These are phyloP conservation scores for Hortaea werneckii DNA, from an alignment of 2,329 filamentous ascomycete species.

Conservation along the genomic window DNA sequence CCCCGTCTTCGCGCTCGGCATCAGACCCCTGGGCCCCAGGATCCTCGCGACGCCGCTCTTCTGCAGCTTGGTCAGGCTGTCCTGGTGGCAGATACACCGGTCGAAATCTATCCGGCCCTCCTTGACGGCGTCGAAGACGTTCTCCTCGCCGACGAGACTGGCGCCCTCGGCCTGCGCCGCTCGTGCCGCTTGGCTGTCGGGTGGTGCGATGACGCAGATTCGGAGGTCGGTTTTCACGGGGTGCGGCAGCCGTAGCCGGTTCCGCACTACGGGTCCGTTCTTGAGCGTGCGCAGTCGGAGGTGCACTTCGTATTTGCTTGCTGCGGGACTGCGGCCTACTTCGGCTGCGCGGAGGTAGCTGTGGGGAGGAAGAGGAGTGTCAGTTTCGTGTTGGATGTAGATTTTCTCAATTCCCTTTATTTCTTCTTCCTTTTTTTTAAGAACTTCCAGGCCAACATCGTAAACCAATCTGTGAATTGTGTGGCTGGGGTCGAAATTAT, in stretches of 20 bases:
- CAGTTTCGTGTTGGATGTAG: neutral
- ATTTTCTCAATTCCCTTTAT: neutral
- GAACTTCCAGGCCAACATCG: neutral
- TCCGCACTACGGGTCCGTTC: slow-evolving; percentile 78
- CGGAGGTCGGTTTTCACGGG: slow-evolving; percentile 79
- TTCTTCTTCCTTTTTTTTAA: neutral
- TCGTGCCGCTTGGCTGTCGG: slow-evolving; percentile 61
- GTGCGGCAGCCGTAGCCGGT: slow-evolving; percentile 77
- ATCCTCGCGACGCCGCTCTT: slow-evolving; percentile 72
- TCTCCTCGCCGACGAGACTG: slow-evolving; percentile 71
- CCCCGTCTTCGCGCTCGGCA: slow-evolving; percentile 81
- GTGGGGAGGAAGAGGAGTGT: slow-evolving; percentile 1
- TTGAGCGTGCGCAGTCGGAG: slow-evolving; percentile 74
- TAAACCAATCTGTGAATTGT: neutral
- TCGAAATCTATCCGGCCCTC: slow-evolving; percentile 77
- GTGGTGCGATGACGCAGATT: slow-evolving; percentile 85
- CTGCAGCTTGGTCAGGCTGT: slow-evolving; percentile 66
- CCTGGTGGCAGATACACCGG: slow-evolving; percentile 72
- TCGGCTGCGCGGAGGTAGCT: slow-evolving; percentile 89
- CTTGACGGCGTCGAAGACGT: slow-evolving; percentile 70
- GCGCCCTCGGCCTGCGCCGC: slow-evolving; percentile 73
- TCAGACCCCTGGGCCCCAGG: slow-evolving; percentile 79
- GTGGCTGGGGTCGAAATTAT: neutral
- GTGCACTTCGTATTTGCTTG: slow-evolving; percentile 79
- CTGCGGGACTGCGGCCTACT: slow-evolving; percentile 66